Evolutionary conservation across 2,329 filamentous ascomycete genomes (phyloP).

Genomic region (Fusarium floridanum): DNA sequence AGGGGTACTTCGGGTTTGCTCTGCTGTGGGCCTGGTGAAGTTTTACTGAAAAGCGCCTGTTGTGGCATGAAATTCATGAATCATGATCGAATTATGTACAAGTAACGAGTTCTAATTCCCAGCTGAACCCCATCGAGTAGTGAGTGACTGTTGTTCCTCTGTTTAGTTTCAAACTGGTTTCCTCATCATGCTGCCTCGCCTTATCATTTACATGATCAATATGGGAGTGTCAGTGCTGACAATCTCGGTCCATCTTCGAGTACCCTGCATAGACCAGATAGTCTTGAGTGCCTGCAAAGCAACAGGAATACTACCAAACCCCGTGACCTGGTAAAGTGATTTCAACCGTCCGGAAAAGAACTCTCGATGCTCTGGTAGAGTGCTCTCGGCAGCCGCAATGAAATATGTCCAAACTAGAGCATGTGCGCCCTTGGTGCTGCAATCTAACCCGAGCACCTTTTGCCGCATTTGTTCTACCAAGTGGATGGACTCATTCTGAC

Average conservation of each 20-base stretch:
- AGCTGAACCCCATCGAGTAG: not conserved
- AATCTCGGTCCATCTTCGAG: slow-evolving; percentile 47
- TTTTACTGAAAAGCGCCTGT: not conserved
- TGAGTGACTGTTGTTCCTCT: not conserved
- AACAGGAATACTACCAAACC: slow-evolving; percentile 54
- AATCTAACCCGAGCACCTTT: slow-evolving; percentile 46
- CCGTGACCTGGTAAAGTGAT: slow-evolving; percentile 49
- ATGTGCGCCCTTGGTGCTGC: slow-evolving; percentile 50
- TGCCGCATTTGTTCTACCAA: slow-evolving; percentile 50
- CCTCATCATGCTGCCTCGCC: not conserved
- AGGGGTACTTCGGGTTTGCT: no score
- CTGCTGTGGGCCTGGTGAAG: no score
- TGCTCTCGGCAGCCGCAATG: slow-evolving; percentile 55
- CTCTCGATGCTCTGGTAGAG: slow-evolving; percentile 48
- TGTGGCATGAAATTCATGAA: not conserved
- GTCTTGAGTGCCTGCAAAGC: slow-evolving; percentile 50
- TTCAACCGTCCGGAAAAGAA: slow-evolving; percentile 52
- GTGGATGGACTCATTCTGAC: slow-evolving; percentile 41
- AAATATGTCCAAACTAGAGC: slow-evolving; percentile 58
- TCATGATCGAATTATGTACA: not conserved
- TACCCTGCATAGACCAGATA: slow-evolving; percentile 50
- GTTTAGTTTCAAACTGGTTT: not conserved
- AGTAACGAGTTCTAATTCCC: not conserved
- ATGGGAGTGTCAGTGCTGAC: slow-evolving; percentile 46
- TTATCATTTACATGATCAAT: slow-evolving; percentile 44